Evolutionary conservation across 495 filamentous ascomycete species (phyloP), one percentile per base, ranked within the genome.

Genomic region (Lentithecium fluviatile): DNA sequence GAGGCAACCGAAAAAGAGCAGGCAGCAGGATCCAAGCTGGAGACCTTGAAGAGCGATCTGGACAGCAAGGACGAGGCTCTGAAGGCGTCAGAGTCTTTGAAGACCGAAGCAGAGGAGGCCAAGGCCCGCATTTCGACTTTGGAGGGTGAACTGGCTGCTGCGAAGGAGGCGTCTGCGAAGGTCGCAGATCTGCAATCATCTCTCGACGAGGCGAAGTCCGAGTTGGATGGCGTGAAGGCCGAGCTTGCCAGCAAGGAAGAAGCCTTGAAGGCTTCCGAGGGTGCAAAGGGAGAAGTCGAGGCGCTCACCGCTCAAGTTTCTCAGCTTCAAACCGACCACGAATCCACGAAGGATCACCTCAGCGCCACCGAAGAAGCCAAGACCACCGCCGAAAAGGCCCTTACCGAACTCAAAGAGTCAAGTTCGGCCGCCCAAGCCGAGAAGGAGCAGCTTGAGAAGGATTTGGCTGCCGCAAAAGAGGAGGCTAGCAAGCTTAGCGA

Each of bases 21-120:
- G n/a, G 8, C 51, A 6, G 20, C 40, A 2, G 60, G 51, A 61
- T 26, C 52, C 88, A 24, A 52, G 29, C 24, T 34, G 23, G 49
- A 37, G 8, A 52, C 29, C 6, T 7, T 25, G 2, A 52, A 34
- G 49, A 21, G 29, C 12, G 49, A 43, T 15, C 15, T 43, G 40
- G 19, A 3, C 6, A 43, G 40, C 40, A 15, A 43, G 13, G 40
- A n/a, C 4, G 40, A 43, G 13, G 19, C 15, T 3, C 13, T 43
- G 13, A 43, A 4, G 13, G 40, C 40, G 4, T 43, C 13, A 20
- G 19, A 43, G 13, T 43, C 29, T 32, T 32, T 3, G 29, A 32
- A 32, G 29, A 32, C 4, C 29, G 29, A 32, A 32, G 29, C 29
- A 4, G 29, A 32, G 10, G 29, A 32, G 29, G 29, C 29, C 10